A percentile compares a stretch with the other conserved stretches of the same genome.
These are phyloP conservation scores for Pyrus hybrid DNA, from an alignment of 331 rosid genomes.

Conservation along the genomic window DNA sequence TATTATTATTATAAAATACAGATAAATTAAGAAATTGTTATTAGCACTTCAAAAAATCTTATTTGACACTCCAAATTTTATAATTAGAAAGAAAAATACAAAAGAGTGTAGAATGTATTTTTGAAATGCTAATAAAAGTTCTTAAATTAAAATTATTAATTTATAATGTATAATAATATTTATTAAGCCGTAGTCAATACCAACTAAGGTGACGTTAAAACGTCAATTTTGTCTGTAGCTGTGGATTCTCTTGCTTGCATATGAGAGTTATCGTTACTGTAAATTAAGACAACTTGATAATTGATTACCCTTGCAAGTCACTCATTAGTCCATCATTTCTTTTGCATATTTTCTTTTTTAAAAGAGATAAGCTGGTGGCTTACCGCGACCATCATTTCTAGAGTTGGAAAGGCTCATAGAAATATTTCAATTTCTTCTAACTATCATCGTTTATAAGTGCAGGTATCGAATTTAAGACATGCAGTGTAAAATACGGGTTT, in stretches of 20 bases:
- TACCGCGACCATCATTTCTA: rapidly evolving
- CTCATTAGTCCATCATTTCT: slow-evolving; percentile 31
- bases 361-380: no score
- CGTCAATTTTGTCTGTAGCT: slow-evolving; percentile 40
- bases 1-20: no score
- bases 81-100: no score
- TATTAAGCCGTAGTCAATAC: not conserved
- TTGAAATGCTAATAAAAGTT: no score
- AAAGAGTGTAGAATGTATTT: no score
- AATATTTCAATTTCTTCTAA: no score
- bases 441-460: no score
- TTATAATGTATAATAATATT: not conserved
- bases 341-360: not conserved
- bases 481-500: rapidly evolving
- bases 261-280: not conserved
- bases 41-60: no score
- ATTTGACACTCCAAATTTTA: no score
- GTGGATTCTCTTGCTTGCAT: slow-evolving; percentile 3
- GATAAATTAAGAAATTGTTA: no score
- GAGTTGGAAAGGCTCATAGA: rapidly evolving
- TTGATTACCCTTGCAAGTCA: slow-evolving; percentile 47
- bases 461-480: rapidly evolving
- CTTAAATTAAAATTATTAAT: not conserved
- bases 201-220: slow-evolving; percentile 26
- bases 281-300: slow-evolving; percentile 22